Percentiles rank a stretch among this genome's conserved stretches.
These are phyloP conservation scores for Dimargaris verticillata DNA, from an alignment of 192 early-diverging fungal species.

Conservation along the genomic window DNA sequence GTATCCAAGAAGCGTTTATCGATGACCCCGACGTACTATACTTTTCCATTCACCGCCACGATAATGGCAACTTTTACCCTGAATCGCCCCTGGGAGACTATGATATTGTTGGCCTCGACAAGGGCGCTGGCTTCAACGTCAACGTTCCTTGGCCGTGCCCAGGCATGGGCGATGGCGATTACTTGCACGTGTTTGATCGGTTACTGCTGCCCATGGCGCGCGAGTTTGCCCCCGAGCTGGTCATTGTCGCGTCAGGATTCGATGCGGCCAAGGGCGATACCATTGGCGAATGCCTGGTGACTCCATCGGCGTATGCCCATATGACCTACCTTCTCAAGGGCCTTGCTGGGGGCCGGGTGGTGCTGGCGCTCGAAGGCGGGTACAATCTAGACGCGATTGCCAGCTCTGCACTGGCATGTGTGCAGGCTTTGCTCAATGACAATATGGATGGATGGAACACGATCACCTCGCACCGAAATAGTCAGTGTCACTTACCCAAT, in stretches of 20 bases:
- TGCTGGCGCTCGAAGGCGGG: conserved; percentile 76
- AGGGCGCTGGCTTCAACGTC: conserved; percentile 56
- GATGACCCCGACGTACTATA: conserved; percentile 64
- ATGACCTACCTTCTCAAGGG: conserved; percentile 71
- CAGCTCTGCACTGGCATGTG: conserved; percentile 59
- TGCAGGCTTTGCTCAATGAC: conserved; percentile 50
- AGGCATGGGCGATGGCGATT: conserved; percentile 74
- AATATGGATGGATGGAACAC: conserved; percentile 14
- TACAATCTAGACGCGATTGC: conserved; percentile 67
- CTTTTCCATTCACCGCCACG: conserved; percentile 75
- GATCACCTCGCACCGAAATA: conserved; percentile 16
- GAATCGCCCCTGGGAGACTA: conserved; percentile 31
- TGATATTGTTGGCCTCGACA: conserved; percentile 34
- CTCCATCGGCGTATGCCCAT: conserved; percentile 64
- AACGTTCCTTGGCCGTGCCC: conserved; percentile 70
- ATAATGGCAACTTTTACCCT: conserved; percentile 67
- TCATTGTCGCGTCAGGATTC: conserved; percentile 78
- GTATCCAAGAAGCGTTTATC: conserved; percentile 72
- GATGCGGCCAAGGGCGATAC: conserved; percentile 74
- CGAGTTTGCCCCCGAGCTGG: conserved; percentile 70
- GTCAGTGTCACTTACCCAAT: not conserved
- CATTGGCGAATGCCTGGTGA: conserved; percentile 65
- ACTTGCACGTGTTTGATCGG: conserved; percentile 63
- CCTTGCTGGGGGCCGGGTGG: conserved; percentile 52
- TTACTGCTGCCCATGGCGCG: conserved; percentile 66